Conservation (phyloP, 352 stramenopile genomes). For the Blastocystis sp. region DNA sequence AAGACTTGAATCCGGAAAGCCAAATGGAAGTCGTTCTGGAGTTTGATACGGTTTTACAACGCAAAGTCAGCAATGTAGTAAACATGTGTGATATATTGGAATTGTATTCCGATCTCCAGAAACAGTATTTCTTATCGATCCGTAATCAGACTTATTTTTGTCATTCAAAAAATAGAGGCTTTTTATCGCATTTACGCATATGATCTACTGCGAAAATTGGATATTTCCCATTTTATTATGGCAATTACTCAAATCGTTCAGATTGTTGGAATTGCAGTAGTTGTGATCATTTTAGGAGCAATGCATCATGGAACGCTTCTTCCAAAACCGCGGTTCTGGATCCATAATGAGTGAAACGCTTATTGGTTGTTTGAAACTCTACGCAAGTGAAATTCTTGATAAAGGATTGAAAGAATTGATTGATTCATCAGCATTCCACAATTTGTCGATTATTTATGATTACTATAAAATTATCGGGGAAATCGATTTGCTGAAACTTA, state of each 20-base stretch:
- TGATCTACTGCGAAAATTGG: background rate
- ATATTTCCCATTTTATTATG: background rate
- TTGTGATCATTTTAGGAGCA: background rate
- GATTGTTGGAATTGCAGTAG: background rate
- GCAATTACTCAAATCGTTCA: background rate
- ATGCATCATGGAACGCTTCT: background rate
- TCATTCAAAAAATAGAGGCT: background rate
- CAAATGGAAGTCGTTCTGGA: background rate
- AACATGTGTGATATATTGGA: background rate
- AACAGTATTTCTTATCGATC: background rate
- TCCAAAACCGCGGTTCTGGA: background rate
- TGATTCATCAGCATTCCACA: background rate
- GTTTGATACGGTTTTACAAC: background rate
- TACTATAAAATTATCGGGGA: background rate
- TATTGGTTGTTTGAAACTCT: background rate
- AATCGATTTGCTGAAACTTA: background rate
- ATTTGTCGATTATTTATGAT: background rate
- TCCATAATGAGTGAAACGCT: background rate
- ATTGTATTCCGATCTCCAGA: background rate
- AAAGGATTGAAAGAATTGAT: conserved; percentile 3
- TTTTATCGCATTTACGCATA: conserved; percentile 15
- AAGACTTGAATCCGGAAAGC: background rate
- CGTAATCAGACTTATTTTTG: background rate
- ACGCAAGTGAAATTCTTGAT: background rate
- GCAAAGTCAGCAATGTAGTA: background rate